Percentiles rank a stretch among this genome's conserved stretches.
Conservation (phyloP, 2,329 filamentous ascomycete species). For the Periconia sp. region DNA sequence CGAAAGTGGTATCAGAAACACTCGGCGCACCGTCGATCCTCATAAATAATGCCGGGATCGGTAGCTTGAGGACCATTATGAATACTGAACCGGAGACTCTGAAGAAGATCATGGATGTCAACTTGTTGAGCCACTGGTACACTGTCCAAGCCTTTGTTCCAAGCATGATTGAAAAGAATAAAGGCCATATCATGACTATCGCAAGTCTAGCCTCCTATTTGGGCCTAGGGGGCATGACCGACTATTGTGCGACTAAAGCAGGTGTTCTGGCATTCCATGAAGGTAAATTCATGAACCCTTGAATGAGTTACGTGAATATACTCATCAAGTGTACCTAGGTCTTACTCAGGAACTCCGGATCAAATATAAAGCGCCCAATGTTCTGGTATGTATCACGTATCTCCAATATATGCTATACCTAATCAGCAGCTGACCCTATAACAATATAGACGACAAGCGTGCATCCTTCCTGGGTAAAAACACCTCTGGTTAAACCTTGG, state of each 20-base stretch:
- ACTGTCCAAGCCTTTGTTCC: slow-evolving; percentile 39
- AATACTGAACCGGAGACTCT: slow-evolving; percentile 32
- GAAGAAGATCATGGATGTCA: slow-evolving; percentile 40
- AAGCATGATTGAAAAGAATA: slow-evolving; percentile 38
- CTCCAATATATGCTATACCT: background rate
- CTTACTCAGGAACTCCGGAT: slow-evolving; percentile 45
- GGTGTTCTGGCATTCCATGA: slow-evolving; percentile 58
- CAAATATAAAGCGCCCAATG: slow-evolving; percentile 41
- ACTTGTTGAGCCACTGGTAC: slow-evolving; percentile 41
- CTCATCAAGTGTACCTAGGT: slow-evolving; percentile 37
- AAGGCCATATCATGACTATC: slow-evolving; percentile 59
- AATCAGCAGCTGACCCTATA: background rate
- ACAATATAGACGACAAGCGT: slow-evolving; percentile 39
- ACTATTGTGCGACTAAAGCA: slow-evolving; percentile 57
- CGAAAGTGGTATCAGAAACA: slow-evolving; percentile 20
- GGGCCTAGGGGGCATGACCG: slow-evolving; percentile 51
- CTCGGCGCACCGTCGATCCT: slow-evolving; percentile 36
- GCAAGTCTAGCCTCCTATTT: slow-evolving; percentile 57
- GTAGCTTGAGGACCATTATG: slow-evolving; percentile 32
- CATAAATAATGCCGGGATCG: slow-evolving; percentile 42
- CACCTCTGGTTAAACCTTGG: slow-evolving; percentile 41
- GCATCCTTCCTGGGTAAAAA: slow-evolving; percentile 47
- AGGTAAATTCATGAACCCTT: slow-evolving; percentile 25
- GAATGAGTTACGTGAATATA: slow-evolving; percentile 42
- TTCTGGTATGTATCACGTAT: slow-evolving; percentile 26